Evolutionary conservation across 2,329 filamentous ascomycete genomes (phyloP), one percentile per base, ranked within the genome.

Genomic region (Coniochaeta hoffmannii): DNA sequence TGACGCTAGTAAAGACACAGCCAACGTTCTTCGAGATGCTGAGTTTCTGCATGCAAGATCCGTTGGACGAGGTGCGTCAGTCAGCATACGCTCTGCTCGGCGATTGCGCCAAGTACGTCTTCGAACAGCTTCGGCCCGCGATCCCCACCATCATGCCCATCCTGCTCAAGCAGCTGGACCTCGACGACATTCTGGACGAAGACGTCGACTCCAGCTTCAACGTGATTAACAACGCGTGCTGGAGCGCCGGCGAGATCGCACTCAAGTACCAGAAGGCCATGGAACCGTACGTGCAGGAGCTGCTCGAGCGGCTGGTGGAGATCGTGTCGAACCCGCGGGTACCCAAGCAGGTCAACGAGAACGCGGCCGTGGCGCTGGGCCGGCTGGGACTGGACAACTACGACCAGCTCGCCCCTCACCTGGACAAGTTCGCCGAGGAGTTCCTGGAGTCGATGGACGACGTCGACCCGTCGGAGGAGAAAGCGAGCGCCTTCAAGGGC

Each of bases 171-270:
- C 92, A 97, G 68, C 82, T 99, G 28, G 92, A 97, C 61, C 76
- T 96, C 61, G 87, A 91, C 58, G 79, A 79, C 55, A 81, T 91
- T 53, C 72, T 84, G 17, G 88, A 92, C 58, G 90, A 95, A 63
- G 88, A 91, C 58, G 85, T 90, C 50, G 90, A 96, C 60, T 88
- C 83, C 17, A 87, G 86, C 14, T 97, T 96, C 69, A 90, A 91
- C 58, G 92, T 97, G 30, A 86, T 97, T 57, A 99, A 97, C 79
- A 99, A 99, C 68, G 93, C 94, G 22, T 97, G 93, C 74, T 99
- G 94, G 94, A 95, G 92, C 7, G 86, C 86, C 24, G 94, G 94
- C 41, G 94, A 99, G 74, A 94, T 97, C 59, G 85, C 91, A 15
- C 85, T 96, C 70, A 86, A 90, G 58, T 80, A 89, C 67, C 83